phyloP scores from a whole-genome alignment of 2,329 filamentous ascomycete species.

The Epichloe brachyelytri region DNA sequence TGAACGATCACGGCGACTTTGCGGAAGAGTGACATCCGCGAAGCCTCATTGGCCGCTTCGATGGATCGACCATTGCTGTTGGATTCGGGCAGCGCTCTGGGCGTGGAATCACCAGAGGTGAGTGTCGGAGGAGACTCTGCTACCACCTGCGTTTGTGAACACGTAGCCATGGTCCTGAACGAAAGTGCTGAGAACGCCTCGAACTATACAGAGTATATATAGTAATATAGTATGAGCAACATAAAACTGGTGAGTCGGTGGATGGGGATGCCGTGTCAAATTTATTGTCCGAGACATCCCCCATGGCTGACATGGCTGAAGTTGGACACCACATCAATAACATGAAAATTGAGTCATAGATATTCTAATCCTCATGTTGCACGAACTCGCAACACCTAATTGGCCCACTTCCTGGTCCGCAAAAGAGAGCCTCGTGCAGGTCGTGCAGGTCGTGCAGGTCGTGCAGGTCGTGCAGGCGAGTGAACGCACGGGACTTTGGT shows the following conservation, averaged over 20 bases:
- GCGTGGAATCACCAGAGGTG: not conserved
- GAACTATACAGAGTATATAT: too few species aligned
- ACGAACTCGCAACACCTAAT: too few species aligned
- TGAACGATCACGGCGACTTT: slow-evolving; percentile 1
- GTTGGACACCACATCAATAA: not conserved
- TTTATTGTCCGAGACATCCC: not conserved
- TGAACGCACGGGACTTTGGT: not conserved
- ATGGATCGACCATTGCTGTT: not conserved
- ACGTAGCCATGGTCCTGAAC: not conserved
- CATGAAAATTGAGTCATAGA: not conserved
- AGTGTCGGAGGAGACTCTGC: not conserved
- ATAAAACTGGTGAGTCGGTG: not conserved
- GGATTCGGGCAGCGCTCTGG: not conserved
- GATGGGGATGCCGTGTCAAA: not conserved
- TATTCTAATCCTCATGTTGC: too few species aligned
- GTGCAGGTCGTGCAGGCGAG: not conserved
- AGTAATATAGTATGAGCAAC: not conserved
- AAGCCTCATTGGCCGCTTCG: not conserved
- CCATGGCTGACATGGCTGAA: not conserved
- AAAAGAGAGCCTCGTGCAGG: not conserved
- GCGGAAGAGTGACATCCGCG: not conserved
- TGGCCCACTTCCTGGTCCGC: too few species aligned
- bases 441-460: too few species aligned
- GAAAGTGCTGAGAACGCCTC: not conserved
- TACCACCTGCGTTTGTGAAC: not conserved